These are phyloP conservation scores for Cladophialophora yegresii DNA, from an alignment of 2,329 filamentous ascomycete species.

Conservation along the genomic window DNA sequence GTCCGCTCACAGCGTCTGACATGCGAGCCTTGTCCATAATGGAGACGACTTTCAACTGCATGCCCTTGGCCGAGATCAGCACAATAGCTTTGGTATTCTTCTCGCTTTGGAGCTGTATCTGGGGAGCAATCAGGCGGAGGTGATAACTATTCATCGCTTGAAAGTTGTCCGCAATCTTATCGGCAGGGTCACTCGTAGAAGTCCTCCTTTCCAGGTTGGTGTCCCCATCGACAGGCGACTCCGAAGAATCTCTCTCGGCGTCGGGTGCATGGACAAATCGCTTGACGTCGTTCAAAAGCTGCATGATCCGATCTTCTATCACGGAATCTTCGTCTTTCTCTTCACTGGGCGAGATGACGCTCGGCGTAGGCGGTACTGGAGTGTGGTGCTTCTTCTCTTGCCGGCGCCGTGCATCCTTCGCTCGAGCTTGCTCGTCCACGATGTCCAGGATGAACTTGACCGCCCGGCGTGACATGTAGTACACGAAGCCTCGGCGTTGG, in stretches of 20 bases:
- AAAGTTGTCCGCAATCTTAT: slow-evolving; percentile 84
- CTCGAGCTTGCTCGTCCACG: slow-evolving; percentile 86
- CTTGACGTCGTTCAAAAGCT: slow-evolving; percentile 79
- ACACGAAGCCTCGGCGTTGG: slow-evolving; percentile 92
- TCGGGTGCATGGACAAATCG: slow-evolving; percentile 77
- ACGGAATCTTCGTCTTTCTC: slow-evolving; percentile 64
- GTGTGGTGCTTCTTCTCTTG: slow-evolving; percentile 21
- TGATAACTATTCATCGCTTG: slow-evolving; percentile 92
- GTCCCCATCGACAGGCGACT: slow-evolving; percentile 39
- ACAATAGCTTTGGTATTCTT: slow-evolving; percentile 98
- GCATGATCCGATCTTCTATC: slow-evolving; percentile 81
- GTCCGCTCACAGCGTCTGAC: slow-evolving; percentile 86
- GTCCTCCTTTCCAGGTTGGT: slow-evolving; percentile 41
- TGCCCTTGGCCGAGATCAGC: slow-evolving; percentile 92
- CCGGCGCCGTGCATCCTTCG: slow-evolving; percentile 52
- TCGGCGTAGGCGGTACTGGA: slow-evolving; percentile 25
- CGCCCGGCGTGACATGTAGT: slow-evolving; percentile 92
- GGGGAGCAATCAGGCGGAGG: slow-evolving; percentile 89
- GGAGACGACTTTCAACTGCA: slow-evolving; percentile 96
- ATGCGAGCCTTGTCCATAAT: slow-evolving; percentile 97
- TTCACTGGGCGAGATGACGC: slow-evolving; percentile 41
- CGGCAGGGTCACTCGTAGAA: slow-evolving; percentile 56
- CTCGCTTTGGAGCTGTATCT: slow-evolving; percentile 97
- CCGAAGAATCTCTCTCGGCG: slow-evolving; percentile 39
- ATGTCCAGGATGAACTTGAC: slow-evolving; percentile 99